A percentile compares a stretch with the other conserved stretches of the same genome.
phyloP scores from a whole-genome alignment of 768 basidiomycete genomes.

The Tulasnella sp. region DNA sequence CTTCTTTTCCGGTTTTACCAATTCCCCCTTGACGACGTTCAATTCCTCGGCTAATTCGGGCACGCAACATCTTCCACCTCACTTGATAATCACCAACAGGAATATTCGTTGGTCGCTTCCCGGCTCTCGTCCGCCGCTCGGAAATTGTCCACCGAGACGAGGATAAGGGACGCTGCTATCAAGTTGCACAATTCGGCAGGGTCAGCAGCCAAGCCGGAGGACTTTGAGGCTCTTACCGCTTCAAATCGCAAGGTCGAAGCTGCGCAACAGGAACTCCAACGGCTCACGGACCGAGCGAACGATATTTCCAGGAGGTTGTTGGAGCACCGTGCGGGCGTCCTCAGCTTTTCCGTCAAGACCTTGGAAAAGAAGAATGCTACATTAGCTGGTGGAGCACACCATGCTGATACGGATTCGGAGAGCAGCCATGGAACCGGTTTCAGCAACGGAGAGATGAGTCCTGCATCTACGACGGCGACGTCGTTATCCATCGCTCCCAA shows the following conservation, averaged over 20 bases:
- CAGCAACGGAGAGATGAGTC: constrained; percentile 37
- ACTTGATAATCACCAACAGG: constrained; percentile 39
- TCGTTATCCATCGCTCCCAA: constrained; percentile 37
- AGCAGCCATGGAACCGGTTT: constrained; percentile 19
- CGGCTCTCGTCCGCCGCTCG: constrained; percentile 58
- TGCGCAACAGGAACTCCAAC: constrained; percentile 64
- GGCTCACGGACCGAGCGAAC: constrained; percentile 53
- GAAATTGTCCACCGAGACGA: constrained; percentile 73
- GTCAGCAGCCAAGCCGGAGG: constrained; percentile 42
- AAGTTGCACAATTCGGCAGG: constrained; percentile 55
- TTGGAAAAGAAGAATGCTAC: constrained; percentile 43
- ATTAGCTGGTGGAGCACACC: neutral
- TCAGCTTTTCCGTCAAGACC: constrained; percentile 59
- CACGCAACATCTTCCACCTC: constrained; percentile 25
- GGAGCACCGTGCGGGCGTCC: constrained; percentile 76
- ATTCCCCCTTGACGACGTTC: neutral
- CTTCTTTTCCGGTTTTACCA: neutral
- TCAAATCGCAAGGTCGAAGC: constrained; percentile 66
- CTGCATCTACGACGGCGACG: constrained; percentile 38
- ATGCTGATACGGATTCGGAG: constrained; percentile 18
- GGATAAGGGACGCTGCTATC: constrained; percentile 78
- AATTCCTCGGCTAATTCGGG: constrained; percentile 35
- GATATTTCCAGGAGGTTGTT: constrained; percentile 59
- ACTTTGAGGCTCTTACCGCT: constrained; percentile 59
- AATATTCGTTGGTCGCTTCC: constrained; percentile 60